Percentiles rank a stretch among this genome's conserved stretches.
These are phyloP conservation scores for Epichloe aotearoae DNA, from an alignment of 2,329 filamentous ascomycete genomes.

Conservation along the genomic window DNA sequence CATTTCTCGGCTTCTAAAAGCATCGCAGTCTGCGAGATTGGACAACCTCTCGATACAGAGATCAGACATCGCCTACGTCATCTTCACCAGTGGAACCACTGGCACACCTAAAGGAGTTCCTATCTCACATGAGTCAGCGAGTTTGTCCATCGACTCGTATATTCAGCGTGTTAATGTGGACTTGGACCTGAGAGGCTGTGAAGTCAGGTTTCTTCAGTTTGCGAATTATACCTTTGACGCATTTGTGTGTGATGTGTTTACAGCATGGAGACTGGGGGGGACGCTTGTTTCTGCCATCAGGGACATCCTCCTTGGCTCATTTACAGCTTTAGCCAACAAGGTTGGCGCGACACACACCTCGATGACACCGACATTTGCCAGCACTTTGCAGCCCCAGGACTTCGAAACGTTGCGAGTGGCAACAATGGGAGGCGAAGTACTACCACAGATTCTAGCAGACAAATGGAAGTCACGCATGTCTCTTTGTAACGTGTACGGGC, in stretches of 20 bases:
- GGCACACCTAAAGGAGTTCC: slow-evolving; percentile 24
- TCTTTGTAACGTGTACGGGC: slow-evolving; percentile 14
- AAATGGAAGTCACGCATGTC: slow-evolving; percentile 28
- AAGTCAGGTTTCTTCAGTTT: slow-evolving; percentile 22
- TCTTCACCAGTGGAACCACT: slow-evolving; percentile 19
- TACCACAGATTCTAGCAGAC: slow-evolving; percentile 42
- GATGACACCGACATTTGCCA: slow-evolving; percentile 48
- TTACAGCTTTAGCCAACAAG: slow-evolving; percentile 36
- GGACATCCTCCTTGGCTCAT: slow-evolving; percentile 40
- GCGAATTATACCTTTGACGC: slow-evolving; percentile 26
- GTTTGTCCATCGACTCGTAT: slow-evolving; percentile 12
- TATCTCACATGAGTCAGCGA: slow-evolving; percentile 21
- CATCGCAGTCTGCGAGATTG: not conserved
- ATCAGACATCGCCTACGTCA: slow-evolving; percentile 20
- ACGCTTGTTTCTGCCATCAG: slow-evolving; percentile 44
- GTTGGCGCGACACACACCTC: slow-evolving; percentile 44
- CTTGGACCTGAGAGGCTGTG: slow-evolving; percentile 4
- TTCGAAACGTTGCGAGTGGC: slow-evolving; percentile 37
- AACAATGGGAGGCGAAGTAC: slow-evolving; percentile 47
- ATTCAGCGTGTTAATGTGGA: not conserved
- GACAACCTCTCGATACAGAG: slow-evolving; percentile 6
- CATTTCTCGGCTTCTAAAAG: not conserved
- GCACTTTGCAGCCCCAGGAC: slow-evolving; percentile 32
- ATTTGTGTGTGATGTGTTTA: slow-evolving; percentile 51
- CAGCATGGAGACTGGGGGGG: slow-evolving; percentile 46